Base-by-base conservation (phyloP, 2,329 filamentous ascomycete genomes). In the Thermomyces lanuginosus region DNA sequence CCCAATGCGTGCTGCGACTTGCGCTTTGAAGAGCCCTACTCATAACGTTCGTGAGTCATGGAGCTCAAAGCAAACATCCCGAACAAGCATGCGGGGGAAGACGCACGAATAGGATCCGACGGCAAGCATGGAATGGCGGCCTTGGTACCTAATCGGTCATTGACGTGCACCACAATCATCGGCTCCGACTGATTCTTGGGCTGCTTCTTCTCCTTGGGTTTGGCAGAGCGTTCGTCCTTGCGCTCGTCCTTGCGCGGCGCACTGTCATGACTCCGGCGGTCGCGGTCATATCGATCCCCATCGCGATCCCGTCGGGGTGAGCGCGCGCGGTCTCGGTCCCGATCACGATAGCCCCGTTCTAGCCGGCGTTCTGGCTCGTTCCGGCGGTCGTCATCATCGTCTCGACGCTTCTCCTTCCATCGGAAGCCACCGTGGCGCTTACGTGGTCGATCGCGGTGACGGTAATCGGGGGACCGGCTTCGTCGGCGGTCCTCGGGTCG, bases 121-220 rank as follows among this genome's bases (percentile, higher is more conserved):
- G 80, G 74, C 31, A 92, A 62, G 49, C 84, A 93, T 0, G 86
- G 86, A 36, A 95, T 89, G 27, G 80, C 77, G 9, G 84, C 81
- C 46, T 92, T 92, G n/a, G 86, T 93, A 8, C 86, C 86, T 18
- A 95, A 61, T n/a, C 86, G 70, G 53, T 95, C 86, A 50, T 95
- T 95, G 46, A 95, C 73, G 44, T 86, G 72, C 10, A 95, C 84
- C 27, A 92, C 70, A 39, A 95, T 93, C 77, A 93, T 91, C 30
- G 82, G 76, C 46, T 91, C 77, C 20, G 48, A 52, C 34, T 51
- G 44, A 5, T 57, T 44, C 16, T 49, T 35, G 5, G 46, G 39
- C 0, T 42, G 36, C n/a, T 44, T 42, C 35, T 48, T 48, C 27
- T 48, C 37, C 25, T 48, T 39, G 29, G 39, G 56, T 29, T 56